A percentile compares a stretch with the other conserved stretches of the same genome.
These are phyloP conservation scores for Candolleomyces eurysporus DNA, from an alignment of 768 basidiomycete species.

Conservation along the genomic window DNA sequence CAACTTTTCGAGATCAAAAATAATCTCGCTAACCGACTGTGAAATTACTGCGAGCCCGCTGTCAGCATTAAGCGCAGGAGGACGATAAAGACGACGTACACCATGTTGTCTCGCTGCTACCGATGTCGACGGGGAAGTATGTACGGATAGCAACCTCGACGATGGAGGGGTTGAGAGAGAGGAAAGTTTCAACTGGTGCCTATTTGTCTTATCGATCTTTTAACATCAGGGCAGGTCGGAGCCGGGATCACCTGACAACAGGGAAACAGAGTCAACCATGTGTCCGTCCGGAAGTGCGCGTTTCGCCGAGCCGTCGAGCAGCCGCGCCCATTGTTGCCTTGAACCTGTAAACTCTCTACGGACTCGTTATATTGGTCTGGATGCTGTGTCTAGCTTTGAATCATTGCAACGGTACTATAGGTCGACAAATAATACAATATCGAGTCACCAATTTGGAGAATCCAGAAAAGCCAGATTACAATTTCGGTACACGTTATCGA, in stretches of 20 bases:
- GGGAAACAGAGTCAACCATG: conserved; percentile 3
- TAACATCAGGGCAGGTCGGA: conserved; percentile 35
- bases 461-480: no score
- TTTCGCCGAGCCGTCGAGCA: no score
- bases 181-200: conserved; percentile 36
- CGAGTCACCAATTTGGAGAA: no score
- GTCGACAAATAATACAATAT: no score
- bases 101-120: conserved; percentile 67
- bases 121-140: conserved; percentile 20
- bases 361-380: no score
- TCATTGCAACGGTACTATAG: no score
- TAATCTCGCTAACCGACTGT: conserved; percentile 65
- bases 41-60: conserved; percentile 65
- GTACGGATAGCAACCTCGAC: conserved; percentile 24
- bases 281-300: no score
- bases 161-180: conserved; percentile 32
- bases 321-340: no score
- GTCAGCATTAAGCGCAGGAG: conserved; percentile 26
- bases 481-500: conserved; percentile 15
- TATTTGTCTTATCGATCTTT: conserved; percentile 41
- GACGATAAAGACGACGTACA: conserved; percentile 52
- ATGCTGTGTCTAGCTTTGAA: no score
- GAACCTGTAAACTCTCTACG: no score
- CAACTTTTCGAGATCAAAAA: background rate
- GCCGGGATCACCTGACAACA: conserved; percentile 13